Conservation (phyloP, 306 rosid species). For the Canavalia ensiformis region DNA sequence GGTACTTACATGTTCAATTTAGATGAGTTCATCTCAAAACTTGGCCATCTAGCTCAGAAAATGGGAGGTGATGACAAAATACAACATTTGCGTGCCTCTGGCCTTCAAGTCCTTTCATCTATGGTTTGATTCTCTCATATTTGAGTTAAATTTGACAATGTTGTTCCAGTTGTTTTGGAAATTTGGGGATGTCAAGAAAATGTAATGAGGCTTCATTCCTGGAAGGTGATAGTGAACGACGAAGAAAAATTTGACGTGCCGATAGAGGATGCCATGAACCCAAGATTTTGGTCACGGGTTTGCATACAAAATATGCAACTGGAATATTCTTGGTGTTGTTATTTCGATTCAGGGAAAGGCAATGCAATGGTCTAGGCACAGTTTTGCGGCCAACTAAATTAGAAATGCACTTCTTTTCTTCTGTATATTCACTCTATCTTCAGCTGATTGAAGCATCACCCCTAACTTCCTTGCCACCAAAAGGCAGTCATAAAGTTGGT, state of each 20-base stretch:
- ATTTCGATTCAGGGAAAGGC: slow-evolving; percentile 67
- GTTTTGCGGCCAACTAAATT: slow-evolving; percentile 96
- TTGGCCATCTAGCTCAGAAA: slow-evolving; percentile 71
- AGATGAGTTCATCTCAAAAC: slow-evolving; percentile 67
- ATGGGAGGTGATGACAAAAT: slow-evolving; percentile 61
- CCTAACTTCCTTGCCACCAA: slow-evolving; percentile 80
- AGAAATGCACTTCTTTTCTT: slow-evolving; percentile 89
- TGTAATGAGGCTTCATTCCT: slow-evolving; percentile 58
- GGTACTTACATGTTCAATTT: slow-evolving; percentile 82
- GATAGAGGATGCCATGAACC: slow-evolving; percentile 54
- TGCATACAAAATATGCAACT: slow-evolving; percentile 65
- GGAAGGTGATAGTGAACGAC: slow-evolving; percentile 64
- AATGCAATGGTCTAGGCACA: slow-evolving; percentile 88
- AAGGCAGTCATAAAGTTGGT: slow-evolving; percentile 80
- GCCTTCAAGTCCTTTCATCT: slow-evolving; percentile 71
- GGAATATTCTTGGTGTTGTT: too few relatives aligned
- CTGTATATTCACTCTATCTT: slow-evolving; percentile 70
- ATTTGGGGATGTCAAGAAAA: slow-evolving; percentile 58
- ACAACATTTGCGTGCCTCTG: slow-evolving; percentile 59
- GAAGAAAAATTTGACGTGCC: slow-evolving; percentile 65
- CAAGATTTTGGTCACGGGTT: slow-evolving; percentile 74
- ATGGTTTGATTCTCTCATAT: slow-evolving; percentile 76
- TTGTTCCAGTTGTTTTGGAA: slow-evolving; percentile 76
- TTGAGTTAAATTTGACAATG: slow-evolving; percentile 63
- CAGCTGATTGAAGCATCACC: slow-evolving; percentile 90